phyloP scores from a whole-genome alignment of 768 basidiomycete species.

The Suillus cothurnatus region DNA sequence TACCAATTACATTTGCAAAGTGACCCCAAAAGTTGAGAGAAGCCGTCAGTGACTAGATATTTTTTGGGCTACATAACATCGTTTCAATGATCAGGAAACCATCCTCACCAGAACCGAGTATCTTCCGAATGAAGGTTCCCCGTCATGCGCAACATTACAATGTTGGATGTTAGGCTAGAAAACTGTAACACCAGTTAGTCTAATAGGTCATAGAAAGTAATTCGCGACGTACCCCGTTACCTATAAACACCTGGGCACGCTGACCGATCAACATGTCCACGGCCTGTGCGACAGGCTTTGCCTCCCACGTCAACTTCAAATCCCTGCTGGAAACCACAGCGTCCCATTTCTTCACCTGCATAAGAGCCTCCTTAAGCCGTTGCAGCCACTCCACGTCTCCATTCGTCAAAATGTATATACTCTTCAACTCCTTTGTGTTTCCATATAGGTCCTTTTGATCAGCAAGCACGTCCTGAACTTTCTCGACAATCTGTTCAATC shows the following conservation, averaged over 20 bases:
- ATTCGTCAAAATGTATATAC: slow-evolving; percentile 69
- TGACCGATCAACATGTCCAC: slow-evolving; percentile 71
- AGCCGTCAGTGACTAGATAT: background rate
- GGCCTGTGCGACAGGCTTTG: slow-evolving; percentile 56
- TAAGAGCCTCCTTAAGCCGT: slow-evolving; percentile 45
- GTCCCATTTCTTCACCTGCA: slow-evolving; percentile 44
- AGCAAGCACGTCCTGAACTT: slow-evolving; percentile 28
- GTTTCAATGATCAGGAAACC: background rate
- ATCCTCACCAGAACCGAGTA: slow-evolving; percentile 43
- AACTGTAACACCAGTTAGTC: slow-evolving; percentile 34
- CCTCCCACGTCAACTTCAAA: slow-evolving; percentile 52
- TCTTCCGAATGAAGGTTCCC: slow-evolving; percentile 37
- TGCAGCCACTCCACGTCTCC: slow-evolving; percentile 51
- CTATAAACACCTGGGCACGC: slow-evolving; percentile 64
- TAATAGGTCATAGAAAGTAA: background rate
- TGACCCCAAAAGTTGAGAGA: background rate
- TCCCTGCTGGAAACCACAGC: slow-evolving; percentile 57
- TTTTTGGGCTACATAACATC: background rate
- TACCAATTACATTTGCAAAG: background rate
- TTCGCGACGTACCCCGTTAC: slow-evolving; percentile 61
- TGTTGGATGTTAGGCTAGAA: slow-evolving; percentile 50
- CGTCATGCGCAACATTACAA: slow-evolving; percentile 46
- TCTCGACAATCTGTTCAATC: slow-evolving; percentile 48
- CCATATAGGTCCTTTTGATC: slow-evolving; percentile 25
- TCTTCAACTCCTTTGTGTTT: slow-evolving; percentile 35